Evolutionary conservation across 805 yeast species (phyloP).

Genomic region (Danielozyma ontarioensis): DNA sequence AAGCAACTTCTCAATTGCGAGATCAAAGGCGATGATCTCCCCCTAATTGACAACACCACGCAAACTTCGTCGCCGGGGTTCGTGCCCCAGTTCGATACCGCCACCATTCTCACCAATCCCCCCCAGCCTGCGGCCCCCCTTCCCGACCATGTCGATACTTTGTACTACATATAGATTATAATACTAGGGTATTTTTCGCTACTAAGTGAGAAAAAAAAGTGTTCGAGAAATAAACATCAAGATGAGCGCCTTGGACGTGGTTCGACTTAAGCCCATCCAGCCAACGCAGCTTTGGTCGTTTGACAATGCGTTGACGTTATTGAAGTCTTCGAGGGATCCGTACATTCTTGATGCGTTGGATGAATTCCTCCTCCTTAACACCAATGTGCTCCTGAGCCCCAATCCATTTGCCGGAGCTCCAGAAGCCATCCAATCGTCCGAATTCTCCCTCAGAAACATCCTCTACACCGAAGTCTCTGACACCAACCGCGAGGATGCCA

Average conservation of each 20-base stretch:
- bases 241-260: background rate
- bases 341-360: constrained; percentile 32
- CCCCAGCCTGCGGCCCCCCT: background rate
- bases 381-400: constrained; percentile 23
- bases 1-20: constrained; percentile 64
- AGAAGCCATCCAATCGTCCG: constrained; percentile 6
- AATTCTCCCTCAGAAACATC: constrained; percentile 37
- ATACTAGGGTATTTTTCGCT: too few species aligned
- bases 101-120: background rate
- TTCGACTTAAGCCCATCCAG: constrained; percentile 8
- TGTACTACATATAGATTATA: too few species aligned
- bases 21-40: constrained; percentile 18
- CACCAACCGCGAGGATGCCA: constrained; percentile 33
- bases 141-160: background rate
- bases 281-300: constrained; percentile 29
- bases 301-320: constrained; percentile 29
- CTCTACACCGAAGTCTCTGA: constrained; percentile 31
- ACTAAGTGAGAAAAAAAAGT: too few species aligned
- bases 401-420: constrained; percentile 19
- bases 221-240: too few species aligned
- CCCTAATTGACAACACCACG: background rate
- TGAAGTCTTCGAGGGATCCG: constrained; percentile 25
- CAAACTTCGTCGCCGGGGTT: background rate
- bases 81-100: background rate
- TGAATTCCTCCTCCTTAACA: constrained; percentile 32